Evolutionary conservation across 2,329 filamentous ascomycete genomes (phyloP).

Genomic region (Trichoderma oligosporum): DNA sequence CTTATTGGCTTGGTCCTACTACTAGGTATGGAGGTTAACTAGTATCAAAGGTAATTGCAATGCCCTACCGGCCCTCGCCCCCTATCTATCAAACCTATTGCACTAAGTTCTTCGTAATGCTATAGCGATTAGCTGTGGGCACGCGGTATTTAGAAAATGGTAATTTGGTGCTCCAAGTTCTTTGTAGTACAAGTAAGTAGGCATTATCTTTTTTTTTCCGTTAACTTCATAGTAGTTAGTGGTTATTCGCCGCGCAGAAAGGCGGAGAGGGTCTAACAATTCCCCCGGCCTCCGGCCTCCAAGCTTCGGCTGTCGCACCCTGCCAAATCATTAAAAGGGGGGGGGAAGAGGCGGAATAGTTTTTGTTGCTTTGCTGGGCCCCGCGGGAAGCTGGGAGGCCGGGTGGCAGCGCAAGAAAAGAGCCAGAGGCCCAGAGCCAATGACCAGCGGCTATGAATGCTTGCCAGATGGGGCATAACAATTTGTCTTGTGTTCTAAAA

Average conservation of each 20-base stretch:
- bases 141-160: too few species aligned
- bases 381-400: neutral
- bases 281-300: constrained; percentile 11
- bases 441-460: too few species aligned
- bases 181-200: too few species aligned
- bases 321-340: constrained; percentile 5
- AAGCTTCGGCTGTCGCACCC: constrained; percentile 14
- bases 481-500: neutral
- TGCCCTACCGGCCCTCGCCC: too few species aligned
- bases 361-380: neutral
- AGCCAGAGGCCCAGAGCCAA: neutral
- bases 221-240: neutral
- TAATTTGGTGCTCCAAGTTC: too few species aligned
- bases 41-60: too few species aligned
- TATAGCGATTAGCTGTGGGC: too few species aligned
- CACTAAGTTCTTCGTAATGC: too few species aligned
- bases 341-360: neutral
- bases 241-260: neutral
- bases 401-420: constrained; percentile 7
- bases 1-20: constrained; percentile 1
- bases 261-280: constrained; percentile 19
- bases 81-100: too few species aligned
- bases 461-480: constrained; percentile 13
- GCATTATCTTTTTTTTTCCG: too few species aligned
- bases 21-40: too few species aligned